Base-by-base conservation (phyloP, 257 asterid genomes). In the Solanum phureja region DNA sequence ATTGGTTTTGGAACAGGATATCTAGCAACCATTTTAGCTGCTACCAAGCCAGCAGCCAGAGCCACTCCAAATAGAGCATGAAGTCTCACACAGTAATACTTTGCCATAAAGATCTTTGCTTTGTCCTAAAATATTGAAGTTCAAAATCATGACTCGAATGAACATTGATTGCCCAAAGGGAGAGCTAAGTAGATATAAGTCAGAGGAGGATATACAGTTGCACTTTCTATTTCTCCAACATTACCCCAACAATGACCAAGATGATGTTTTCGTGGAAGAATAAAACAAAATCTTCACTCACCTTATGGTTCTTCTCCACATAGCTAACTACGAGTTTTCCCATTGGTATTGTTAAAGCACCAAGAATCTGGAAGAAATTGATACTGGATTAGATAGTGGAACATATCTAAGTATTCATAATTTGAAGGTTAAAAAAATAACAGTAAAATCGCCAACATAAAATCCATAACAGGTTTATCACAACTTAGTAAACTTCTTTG, bases 41-140 rank as follows among this genome's bases (percentile, higher is more conserved):
- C 93, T 88, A 95, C 95, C 87, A 96, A 77, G 52, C 98, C 98
- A 33, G 92, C 93, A 73, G 97, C 92, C 92, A 94, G 89, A 86
- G 98, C 95, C 62, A 90, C 91, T 86, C 98, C 99, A 84, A 93
- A 94, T 68, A 85, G 52, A 49, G 92, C 89, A 84, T 96, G 98
- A 86, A 96, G 90, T 88, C 98, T 91, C 97, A 96, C 99, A 88
- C 95, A 92, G 83, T 92, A 93, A 84, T 95, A 96, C 75, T 95
- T 96, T 8, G 98, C 95, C 96, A 95, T 90, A 85, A 96, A 95
- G 38, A 94, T 96, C 91, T 91, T 93, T 34, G 93, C 56, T 86
- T 90, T 90, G 87, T 96, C 98, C 99, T 95, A 73, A 18, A 44
- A 74, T 66, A 38, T 68, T 31, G 29, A 82, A 82, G 85, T 72